phyloP scores from a whole-genome alignment of 78 protist species.

The Cavenderia fasciculata region DNA sequence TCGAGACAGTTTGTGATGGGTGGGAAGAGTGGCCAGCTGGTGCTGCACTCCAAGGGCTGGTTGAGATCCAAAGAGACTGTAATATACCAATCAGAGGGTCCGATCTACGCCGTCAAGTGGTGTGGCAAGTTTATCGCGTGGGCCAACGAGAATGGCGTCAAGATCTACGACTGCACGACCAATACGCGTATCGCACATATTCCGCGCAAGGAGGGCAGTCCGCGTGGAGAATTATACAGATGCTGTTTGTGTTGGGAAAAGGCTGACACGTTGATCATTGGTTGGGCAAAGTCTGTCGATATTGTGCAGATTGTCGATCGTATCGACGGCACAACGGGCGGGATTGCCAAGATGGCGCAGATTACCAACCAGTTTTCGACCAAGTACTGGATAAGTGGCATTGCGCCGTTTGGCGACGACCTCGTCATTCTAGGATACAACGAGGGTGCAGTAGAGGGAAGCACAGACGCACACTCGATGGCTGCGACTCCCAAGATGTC shows the following conservation, averaged over 20 bases:
- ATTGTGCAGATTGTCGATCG: conserved; percentile 57
- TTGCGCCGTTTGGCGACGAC: conserved; percentile 88
- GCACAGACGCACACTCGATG: not conserved
- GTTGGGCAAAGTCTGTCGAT: conserved; percentile 91
- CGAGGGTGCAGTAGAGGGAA: conserved; percentile 45
- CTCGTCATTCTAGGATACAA: conserved; percentile 82
- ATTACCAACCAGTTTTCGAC: conserved; percentile 83
- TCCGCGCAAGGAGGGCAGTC: conserved; percentile 75
- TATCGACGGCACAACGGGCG: conserved; percentile 4
- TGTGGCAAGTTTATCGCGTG: conserved; percentile 90
- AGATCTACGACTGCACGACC: conserved; percentile 84
- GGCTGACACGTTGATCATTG: conserved; percentile 87
- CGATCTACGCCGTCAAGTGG: conserved; percentile 88
- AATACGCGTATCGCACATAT: conserved; percentile 85
- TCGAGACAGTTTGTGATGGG: conserved; percentile 85
- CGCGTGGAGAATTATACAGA: conserved; percentile 80
- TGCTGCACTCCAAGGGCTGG: conserved; percentile 83
- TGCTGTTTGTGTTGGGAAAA: conserved; percentile 89
- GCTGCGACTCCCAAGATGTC: conserved; percentile 64
- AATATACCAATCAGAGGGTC: conserved; percentile 90
- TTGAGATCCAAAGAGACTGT: conserved; percentile 67
- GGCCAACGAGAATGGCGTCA: conserved; percentile 94
- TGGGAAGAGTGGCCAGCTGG: conserved; percentile 90
- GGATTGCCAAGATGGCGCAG: conserved; percentile 28
- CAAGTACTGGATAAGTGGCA: conserved; percentile 84